A percentile compares a stretch with the other conserved stretches of the same genome.
Conservation (phyloP, 768 basidiomycete genomes). For the Xerocomellus amylosporus region DNA sequence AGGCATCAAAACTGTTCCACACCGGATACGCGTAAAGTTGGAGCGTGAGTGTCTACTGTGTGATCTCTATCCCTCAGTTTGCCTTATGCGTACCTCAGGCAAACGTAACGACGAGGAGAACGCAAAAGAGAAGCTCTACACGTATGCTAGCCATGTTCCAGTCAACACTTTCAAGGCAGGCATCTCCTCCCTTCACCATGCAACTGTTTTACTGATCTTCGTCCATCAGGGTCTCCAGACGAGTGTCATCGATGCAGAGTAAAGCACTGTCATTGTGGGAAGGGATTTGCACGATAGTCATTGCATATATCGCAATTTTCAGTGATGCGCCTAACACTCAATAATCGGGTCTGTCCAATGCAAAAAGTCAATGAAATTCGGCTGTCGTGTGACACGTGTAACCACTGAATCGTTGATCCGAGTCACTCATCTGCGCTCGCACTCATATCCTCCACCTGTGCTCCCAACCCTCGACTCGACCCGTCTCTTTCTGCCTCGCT, state of each 20-base stretch:
- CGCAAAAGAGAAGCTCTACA: conserved; percentile 97
- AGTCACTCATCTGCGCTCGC: too few relatives aligned
- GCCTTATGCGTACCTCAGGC: conserved; percentile 44
- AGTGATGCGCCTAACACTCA: too few relatives aligned
- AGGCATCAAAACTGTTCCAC: conserved; percentile 93
- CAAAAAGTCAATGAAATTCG: too few relatives aligned
- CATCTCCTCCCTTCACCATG: neutral
- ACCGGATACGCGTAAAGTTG: conserved; percentile 87
- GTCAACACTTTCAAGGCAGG: conserved; percentile 83
- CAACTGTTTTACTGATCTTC: conserved; percentile 5
- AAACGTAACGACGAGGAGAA: conserved; percentile 99
- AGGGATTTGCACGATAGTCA: too few relatives aligned
- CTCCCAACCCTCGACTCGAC: too few relatives aligned
- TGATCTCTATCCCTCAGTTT: neutral
- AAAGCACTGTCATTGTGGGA: conserved; percentile 23
- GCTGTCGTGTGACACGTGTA: too few relatives aligned
- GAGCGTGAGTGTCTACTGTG: conserved; percentile 62
- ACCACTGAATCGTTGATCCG: too few relatives aligned
- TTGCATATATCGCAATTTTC: too few relatives aligned
- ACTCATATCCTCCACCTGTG: too few relatives aligned
- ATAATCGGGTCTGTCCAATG: too few relatives aligned
- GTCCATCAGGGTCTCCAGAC: conserved; percentile 76
- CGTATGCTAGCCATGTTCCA: conserved; percentile 80
- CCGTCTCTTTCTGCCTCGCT: too few relatives aligned
- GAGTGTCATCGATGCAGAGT: conserved; percentile 77